Evolutionary conservation across 1,139 yeast genomes (phyloP).

Genomic region (Saccharomycopsis hybrid): DNA sequence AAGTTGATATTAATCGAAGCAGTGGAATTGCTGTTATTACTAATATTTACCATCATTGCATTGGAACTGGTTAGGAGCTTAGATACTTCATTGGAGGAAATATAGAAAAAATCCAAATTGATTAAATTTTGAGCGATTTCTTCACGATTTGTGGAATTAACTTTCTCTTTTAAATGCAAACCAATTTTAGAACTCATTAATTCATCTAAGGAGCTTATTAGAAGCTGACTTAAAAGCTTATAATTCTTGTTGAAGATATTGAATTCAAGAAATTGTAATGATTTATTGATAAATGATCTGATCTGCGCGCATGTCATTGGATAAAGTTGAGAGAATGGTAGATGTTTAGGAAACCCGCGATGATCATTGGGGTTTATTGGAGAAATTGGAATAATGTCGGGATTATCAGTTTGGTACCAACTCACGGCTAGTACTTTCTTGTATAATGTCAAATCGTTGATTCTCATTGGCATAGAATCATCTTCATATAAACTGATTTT

Average conservation of each 20-base stretch:
- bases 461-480: constrained; percentile 81
- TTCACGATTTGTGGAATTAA: constrained; percentile 74
- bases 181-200: constrained; percentile 69
- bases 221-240: constrained; percentile 40
- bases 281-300: constrained; percentile 56
- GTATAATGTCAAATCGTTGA: constrained; percentile 53
- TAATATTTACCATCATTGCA: constrained; percentile 28
- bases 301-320: constrained; percentile 79
- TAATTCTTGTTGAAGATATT: constrained; percentile 54
- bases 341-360: constrained; percentile 51
- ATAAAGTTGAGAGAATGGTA: constrained; percentile 87
- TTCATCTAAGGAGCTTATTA: constrained; percentile 59
- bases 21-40: constrained; percentile 21
- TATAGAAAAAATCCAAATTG: constrained; percentile 77
- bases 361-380: constrained; percentile 17
- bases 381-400: constrained; percentile 28
- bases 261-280: constrained; percentile 51
- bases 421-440: constrained; percentile 56
- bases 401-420: constrained; percentile 56
- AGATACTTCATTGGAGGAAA: constrained; percentile 42
- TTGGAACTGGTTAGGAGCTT: constrained; percentile 31
- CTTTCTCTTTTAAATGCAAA: constrained; percentile 55
- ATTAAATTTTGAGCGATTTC: constrained; percentile 85
- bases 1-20: constrained; percentile 21
- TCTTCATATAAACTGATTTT: constrained; percentile 62